Evolutionary conservation across 116 monocot species (phyloP).

Genomic region (Zostera marina): DNA sequence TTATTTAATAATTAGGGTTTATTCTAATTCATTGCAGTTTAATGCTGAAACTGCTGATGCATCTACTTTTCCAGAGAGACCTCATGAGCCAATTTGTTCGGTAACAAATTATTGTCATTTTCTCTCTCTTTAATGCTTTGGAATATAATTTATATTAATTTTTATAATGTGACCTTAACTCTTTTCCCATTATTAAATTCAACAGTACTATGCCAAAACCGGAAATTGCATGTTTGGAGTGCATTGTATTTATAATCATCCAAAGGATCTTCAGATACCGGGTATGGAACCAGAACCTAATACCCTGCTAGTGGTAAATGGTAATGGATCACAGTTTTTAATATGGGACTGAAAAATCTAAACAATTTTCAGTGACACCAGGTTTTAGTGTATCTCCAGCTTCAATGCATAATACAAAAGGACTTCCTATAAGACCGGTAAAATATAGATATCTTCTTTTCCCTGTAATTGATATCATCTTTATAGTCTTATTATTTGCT

Average conservation of each 20-base stretch:
- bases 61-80: too few relatives aligned
- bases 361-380: constrained; percentile 5
- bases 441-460: not conserved
- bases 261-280: constrained; percentile 55
- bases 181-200: not conserved
- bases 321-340: not conserved
- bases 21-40: too few relatives aligned
- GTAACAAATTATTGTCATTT: too few relatives aligned
- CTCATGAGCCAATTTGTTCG: too few relatives aligned
- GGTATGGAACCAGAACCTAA: constrained; percentile 15
- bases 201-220: constrained; percentile 48
- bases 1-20: too few relatives aligned
- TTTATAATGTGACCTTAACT: too few relatives aligned
- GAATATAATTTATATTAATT: too few relatives aligned
- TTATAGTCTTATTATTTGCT: not conserved
- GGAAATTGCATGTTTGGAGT: constrained; percentile 85
- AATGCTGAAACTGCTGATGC: too few relatives aligned
- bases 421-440: constrained; percentile 79
- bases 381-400: constrained; percentile 36
- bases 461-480: not conserved
- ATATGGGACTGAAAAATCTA: constrained; percentile 4
- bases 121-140: too few relatives aligned
- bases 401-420: constrained; percentile 63
- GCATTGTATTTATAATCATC: constrained; percentile 84
- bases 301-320: constrained; percentile 1